Conservation (phyloP, 441 rosid genomes). For the Pelargonium myrrhifolium region DNA sequence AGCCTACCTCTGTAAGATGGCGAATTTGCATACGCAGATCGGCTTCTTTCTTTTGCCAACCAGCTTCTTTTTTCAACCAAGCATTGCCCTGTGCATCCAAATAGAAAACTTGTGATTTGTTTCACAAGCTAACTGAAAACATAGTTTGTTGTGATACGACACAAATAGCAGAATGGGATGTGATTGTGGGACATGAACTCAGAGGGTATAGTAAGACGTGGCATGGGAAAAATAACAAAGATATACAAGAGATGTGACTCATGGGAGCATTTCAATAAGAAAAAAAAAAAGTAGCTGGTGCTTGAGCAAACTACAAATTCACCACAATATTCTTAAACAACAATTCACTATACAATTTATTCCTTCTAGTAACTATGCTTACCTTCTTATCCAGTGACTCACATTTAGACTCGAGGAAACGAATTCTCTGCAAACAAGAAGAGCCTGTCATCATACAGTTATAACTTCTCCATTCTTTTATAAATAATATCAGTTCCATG, state of each 20-base stretch:
- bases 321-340: background rate
- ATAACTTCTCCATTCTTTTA: slow-evolving; percentile 5
- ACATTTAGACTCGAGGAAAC: slow-evolving; percentile 55
- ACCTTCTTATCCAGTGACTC: slow-evolving; percentile 57
- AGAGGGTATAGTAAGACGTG: background rate
- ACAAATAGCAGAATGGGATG: background rate
- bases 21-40: slow-evolving; percentile 34
- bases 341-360: background rate
- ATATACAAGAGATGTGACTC: too few relatives aligned
- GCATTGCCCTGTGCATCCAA: slow-evolving; percentile 32
- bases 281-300: background rate
- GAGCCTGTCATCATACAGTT: slow-evolving; percentile 4
- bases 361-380: slow-evolving; percentile 2
- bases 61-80: slow-evolving; percentile 41
- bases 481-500: background rate
- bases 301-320: background rate
- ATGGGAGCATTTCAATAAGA: background rate
- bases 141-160: background rate
- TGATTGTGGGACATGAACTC: background rate
- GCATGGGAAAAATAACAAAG: background rate
- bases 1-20: slow-evolving; percentile 41
- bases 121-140: background rate
- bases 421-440: slow-evolving; percentile 48
- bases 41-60: slow-evolving; percentile 40
- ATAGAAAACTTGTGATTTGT: slow-evolving; percentile 5